Base-by-base conservation (phyloP, 345 rosid species). In the Carallia pectinifolia region DNA sequence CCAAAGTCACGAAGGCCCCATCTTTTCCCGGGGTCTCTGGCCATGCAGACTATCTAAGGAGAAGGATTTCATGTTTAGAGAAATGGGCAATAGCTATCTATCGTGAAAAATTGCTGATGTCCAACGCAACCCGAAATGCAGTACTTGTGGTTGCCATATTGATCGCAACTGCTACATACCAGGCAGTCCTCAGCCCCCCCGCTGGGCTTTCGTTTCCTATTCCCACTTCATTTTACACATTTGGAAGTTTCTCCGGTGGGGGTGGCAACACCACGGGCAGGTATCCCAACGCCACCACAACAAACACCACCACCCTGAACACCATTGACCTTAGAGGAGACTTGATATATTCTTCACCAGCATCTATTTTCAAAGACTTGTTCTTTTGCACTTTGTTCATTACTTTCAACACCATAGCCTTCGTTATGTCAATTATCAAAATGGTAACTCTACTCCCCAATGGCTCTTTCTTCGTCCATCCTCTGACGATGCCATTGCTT, bases 141-240 rank as follows among this genome's bases (percentile, higher is more conserved):
- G 59, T 83, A 44, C 72, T 80, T 40, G 76, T 78, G 12, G 81
- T 72, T 34, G 72, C 74, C 23, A n/a, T 77, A 50, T 54, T 83
- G 17, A 77, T 80, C 13, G 61, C 81, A 47, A 83, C 82, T 34
- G 73, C 84, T 7, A 80, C 82, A 2, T 83, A 52, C 54, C 54
- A 52, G 18, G 54, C 54, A 1, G 54, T 52, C 15, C 54, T 52
- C 15, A 52, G 1, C 4, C 54, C 54, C 4, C 54, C 54, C 15
- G 54, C 16, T 52, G 54, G 54, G 18, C 0, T 52, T 52, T 52
- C 54, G 15, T 4, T 8, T 4, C 5, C 54, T n/a, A 52, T 0
- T n/a, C 54, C 54, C 18, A 52, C 54, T 52, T 52, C 54, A 52
- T 52, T 52, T 52, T 12, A 15, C 5, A 8, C 54, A 8, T 0